These are phyloP conservation scores for Pythium periplocum DNA, from an alignment of 352 stramenopile species.

Conservation along the genomic window DNA sequence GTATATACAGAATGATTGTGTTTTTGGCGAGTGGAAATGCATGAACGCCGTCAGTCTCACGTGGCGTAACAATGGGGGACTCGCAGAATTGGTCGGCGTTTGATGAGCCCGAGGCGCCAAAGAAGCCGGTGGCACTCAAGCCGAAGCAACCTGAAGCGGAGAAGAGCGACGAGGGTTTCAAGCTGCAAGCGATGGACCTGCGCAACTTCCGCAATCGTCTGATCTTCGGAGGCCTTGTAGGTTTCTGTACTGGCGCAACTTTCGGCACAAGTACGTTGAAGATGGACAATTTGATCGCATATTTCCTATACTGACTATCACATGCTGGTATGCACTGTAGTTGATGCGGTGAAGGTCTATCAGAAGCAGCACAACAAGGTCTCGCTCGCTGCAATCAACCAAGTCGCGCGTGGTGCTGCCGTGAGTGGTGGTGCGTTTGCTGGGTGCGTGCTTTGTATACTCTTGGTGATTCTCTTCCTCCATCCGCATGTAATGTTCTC, in stretches of 20 bases:
- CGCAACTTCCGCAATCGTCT: constrained; percentile 60
- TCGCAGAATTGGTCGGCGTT: constrained; percentile 83
- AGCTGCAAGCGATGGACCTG: constrained; percentile 29
- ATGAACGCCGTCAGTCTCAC: neutral
- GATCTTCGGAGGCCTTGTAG: constrained; percentile 72
- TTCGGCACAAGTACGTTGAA: constrained; percentile 63
- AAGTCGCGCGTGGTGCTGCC: constrained; percentile 42
- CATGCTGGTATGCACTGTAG: constrained; percentile 19
- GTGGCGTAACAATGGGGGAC: constrained; percentile 39
- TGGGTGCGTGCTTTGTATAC: constrained; percentile 20
- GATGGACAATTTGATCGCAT: neutral
- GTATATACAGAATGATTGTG: neutral
- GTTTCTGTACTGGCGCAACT: constrained; percentile 69
- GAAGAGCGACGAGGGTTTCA: constrained; percentile 2
- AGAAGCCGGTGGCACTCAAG: constrained; percentile 15
- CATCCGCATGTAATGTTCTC: neutral
- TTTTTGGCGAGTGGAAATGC: neutral
- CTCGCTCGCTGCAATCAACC: constrained; percentile 35
- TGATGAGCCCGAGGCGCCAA: constrained; percentile 27
- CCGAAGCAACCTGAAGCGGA: constrained; percentile 6
- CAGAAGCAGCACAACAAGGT: constrained; percentile 51
- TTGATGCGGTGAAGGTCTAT: constrained; percentile 59
- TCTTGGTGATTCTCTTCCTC: too few relatives aligned
- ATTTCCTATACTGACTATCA: neutral
- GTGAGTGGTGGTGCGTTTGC: constrained; percentile 56